Evolutionary conservation across 352 stramenopile species (phyloP).

Genomic region (Phytophthora podocarpi): DNA sequence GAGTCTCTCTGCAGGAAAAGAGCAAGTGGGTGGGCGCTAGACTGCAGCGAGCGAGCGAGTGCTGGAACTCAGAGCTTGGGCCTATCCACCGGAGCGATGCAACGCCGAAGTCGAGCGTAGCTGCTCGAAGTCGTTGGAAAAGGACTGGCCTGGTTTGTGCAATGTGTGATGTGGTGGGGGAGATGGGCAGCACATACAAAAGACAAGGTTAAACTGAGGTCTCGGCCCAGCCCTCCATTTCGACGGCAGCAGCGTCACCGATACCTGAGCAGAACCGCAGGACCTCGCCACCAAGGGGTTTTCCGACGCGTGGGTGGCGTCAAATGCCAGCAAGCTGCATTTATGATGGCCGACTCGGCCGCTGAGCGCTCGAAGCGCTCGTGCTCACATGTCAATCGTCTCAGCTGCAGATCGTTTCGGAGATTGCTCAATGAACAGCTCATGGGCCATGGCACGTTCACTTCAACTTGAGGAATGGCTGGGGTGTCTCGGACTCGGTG

Average conservation of each 20-base stretch:
- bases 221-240: conserved; percentile 14
- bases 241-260: neutral
- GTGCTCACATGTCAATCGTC: neutral
- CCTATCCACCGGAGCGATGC: conserved; percentile 18
- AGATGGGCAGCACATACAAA: conserved; percentile 29
- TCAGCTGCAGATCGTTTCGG: conserved; percentile 15
- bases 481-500: neutral
- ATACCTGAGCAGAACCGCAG: conserved; percentile 11
- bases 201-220: conserved; percentile 8
- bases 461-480: conserved; percentile 25
- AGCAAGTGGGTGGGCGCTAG: conserved; percentile 20
- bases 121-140: conserved; percentile 27
- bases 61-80: neutral
- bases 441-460: neutral
- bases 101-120: conserved; percentile 26
- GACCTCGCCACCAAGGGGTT: conserved; percentile 16
- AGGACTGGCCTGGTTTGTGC: conserved; percentile 18
- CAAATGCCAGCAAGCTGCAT: neutral
- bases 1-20: conserved; percentile 24
- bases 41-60: neutral
- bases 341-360: neutral
- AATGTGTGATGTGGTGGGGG: conserved; percentile 30
- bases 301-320: neutral
- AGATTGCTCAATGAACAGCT: too few relatives aligned
- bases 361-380: too few relatives aligned